phyloP scores from a whole-genome alignment of 176 grass and related monocot species.

The Puccinellia tenuiflora region DNA sequence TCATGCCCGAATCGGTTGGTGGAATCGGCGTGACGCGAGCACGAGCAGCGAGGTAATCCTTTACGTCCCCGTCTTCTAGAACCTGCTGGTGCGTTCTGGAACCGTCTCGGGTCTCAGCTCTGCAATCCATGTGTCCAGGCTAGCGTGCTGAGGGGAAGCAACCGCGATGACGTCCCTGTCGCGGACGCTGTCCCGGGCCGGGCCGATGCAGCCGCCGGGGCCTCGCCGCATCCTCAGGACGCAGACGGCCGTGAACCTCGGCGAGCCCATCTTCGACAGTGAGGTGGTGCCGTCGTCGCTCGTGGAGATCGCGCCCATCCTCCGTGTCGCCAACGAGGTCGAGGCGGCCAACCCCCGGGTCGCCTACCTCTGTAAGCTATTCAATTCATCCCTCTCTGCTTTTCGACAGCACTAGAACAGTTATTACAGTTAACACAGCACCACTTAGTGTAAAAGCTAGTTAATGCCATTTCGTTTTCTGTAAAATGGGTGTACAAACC shows the following conservation, averaged over 20 bases:
- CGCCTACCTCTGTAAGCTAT: slow-evolving; percentile 84
- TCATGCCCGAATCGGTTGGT: background rate
- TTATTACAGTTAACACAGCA: background rate
- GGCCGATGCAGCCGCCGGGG: slow-evolving; percentile 31
- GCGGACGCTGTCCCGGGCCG: slow-evolving; percentile 31
- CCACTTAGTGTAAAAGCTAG: background rate
- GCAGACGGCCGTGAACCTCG: slow-evolving; percentile 74
- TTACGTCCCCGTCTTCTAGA: background rate
- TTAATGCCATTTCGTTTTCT: background rate
- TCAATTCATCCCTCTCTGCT: background rate
- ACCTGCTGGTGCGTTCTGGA: background rate
- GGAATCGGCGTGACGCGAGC: background rate
- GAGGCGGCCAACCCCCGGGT: slow-evolving; percentile 56
- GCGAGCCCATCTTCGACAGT: slow-evolving; percentile 79
- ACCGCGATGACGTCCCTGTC: slow-evolving; percentile 41
- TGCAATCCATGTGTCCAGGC: background rate
- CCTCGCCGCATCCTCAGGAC: slow-evolving; percentile 54
- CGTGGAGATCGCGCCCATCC: slow-evolving; percentile 75
- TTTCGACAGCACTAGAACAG: background rate
- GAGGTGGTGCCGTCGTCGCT: slow-evolving; percentile 93
- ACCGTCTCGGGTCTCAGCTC: background rate
- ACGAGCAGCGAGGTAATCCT: background rate
- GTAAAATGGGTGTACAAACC: background rate
- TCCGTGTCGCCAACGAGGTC: slow-evolving; percentile 90
- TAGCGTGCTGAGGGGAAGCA: background rate